phyloP scores from a whole-genome alignment of 148 eudicot genomes.

The Chenopodium berlandieri region DNA sequence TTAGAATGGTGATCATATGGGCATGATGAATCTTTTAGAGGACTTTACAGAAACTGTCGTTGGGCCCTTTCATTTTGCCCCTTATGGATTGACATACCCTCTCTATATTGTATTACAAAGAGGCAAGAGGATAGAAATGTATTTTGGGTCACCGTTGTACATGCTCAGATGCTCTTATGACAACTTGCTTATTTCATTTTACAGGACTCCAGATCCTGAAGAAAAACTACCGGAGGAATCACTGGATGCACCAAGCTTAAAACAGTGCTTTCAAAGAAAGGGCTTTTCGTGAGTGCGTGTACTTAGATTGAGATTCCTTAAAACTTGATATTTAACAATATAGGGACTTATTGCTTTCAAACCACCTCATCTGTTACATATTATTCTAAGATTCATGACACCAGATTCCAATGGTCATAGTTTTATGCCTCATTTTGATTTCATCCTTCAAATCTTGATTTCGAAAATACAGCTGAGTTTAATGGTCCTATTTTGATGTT shows the following conservation, averaged over 20 bases:
- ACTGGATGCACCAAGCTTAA: conserved; percentile 66
- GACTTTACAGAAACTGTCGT: not conserved
- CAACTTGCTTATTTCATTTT: conserved; percentile 12
- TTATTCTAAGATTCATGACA: not conserved
- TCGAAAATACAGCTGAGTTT: not conserved
- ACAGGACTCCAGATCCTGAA: conserved; percentile 84
- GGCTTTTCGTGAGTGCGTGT: conserved; percentile 84
- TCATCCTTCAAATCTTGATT: not conserved
- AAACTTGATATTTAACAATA: not conserved
- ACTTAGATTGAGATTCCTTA: conserved; percentile 1
- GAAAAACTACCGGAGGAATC: conserved; percentile 89
- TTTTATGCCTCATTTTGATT: too few species aligned
- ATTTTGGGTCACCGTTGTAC: not conserved
- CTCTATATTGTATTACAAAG: too few species aligned
- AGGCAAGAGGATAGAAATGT: too few species aligned
- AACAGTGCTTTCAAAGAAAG: conserved; percentile 67
- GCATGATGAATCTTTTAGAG: not conserved
- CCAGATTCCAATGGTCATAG: not conserved
- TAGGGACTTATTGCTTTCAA: not conserved
- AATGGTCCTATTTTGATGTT: not conserved
- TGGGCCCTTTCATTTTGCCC: not conserved
- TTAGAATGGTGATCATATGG: not conserved
- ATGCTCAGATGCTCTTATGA: conserved; percentile 1
- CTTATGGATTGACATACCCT: not conserved
- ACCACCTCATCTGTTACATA: not conserved